phyloP scores from a whole-genome alignment of 2,329 filamentous ascomycete genomes.

The Lachnellula occidentalis region DNA sequence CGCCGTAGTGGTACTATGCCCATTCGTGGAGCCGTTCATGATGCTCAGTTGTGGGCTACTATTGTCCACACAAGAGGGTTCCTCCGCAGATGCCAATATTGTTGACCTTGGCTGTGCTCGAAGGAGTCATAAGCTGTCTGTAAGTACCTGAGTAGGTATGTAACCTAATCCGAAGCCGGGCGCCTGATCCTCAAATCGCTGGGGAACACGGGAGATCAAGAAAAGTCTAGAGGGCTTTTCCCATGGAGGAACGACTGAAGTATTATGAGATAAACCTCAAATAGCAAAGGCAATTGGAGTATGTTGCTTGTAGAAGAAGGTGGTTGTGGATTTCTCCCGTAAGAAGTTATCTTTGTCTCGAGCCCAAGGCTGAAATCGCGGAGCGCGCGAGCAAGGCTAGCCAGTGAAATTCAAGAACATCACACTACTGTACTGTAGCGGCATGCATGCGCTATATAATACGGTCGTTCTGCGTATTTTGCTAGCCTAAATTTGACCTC shows the following conservation, averaged over 20 bases:
- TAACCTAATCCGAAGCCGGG: constrained; percentile 17
- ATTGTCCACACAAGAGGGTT: neutral
- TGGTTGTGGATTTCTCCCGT: neutral
- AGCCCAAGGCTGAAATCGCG: constrained; percentile 6
- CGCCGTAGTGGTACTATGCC: constrained; percentile 9
- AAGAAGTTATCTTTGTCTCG: neutral
- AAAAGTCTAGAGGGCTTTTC: neutral
- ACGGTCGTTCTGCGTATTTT: too few relatives aligned
- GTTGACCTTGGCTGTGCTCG: constrained; percentile 1
- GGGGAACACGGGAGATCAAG: constrained; percentile 8
- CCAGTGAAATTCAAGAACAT: neutral
- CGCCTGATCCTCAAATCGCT: constrained; percentile 8
- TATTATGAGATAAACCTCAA: neutral
- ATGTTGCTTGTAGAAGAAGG: neutral
- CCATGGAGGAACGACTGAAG: neutral
- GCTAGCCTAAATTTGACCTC: too few relatives aligned
- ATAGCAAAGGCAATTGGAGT: neutral
- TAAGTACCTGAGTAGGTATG: neutral
- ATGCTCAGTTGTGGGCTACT: constrained; percentile 5
- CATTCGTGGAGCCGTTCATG: constrained; percentile 27
- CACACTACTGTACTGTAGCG: neutral
- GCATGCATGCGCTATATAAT: neutral
- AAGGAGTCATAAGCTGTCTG: constrained; percentile 13
- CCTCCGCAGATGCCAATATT: neutral
- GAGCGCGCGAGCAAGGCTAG: constrained; percentile 4